Percentiles rank a stretch among this genome's conserved stretches.
Evolutionary conservation across 176 grass and related monocot species (phyloP).

Genomic region (Otatea glauca): DNA sequence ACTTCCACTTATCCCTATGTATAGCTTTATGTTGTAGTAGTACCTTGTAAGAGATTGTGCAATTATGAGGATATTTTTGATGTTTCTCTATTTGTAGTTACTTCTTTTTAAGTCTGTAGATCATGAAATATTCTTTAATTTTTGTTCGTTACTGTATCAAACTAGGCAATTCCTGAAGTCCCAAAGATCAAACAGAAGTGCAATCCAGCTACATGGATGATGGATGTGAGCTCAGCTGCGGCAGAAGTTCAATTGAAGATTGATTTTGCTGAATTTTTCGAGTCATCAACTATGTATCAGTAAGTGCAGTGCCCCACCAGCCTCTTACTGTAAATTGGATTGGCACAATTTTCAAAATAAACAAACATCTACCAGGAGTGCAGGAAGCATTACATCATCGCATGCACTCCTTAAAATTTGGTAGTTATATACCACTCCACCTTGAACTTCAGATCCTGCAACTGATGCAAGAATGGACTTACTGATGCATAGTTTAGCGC

Average conservation of each 20-base stretch:
- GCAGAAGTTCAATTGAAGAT: conserved; percentile 64
- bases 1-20: conserved; percentile 21
- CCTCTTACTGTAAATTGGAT: conserved; percentile 6
- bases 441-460: conserved; percentile 21
- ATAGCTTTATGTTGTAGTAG: conserved; percentile 19
- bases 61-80: conserved; percentile 21
- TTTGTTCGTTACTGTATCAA: conserved; percentile 30
- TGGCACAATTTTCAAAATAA: background rate
- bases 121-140: conserved; percentile 20
- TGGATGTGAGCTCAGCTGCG: conserved; percentile 68
- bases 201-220: conserved; percentile 94
- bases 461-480: conserved; percentile 10
- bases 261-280: conserved; percentile 72
- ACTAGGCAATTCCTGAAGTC: conserved; percentile 67
- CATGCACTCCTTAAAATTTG: conserved; percentile 17
- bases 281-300: conserved; percentile 63
- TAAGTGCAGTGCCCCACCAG: conserved; percentile 46
- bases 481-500: background rate
- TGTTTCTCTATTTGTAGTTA: conserved; percentile 27
- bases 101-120: background rate
- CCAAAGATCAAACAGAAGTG: conserved; percentile 67
- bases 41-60: conserved; percentile 34
- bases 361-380: conserved; percentile 1
- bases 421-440: conserved; percentile 1
- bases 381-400: background rate